These are phyloP conservation scores for Schizonepeta tenuifolia DNA, from an alignment of 257 asterid genomes.

Conservation along the genomic window DNA sequence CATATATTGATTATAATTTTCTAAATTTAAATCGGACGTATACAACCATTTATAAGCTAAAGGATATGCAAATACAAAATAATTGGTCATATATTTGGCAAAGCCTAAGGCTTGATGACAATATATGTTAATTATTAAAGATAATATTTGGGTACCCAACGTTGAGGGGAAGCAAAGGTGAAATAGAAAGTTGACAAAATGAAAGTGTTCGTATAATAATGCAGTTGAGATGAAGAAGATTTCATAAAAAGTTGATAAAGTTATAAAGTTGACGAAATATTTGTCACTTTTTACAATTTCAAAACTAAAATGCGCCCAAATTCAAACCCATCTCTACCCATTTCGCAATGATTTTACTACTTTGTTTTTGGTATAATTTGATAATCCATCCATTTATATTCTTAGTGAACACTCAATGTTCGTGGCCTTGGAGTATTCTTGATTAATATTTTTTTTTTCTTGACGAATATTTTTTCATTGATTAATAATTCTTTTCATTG, in stretches of 20 bases:
- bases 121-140: neutral
- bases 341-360: neutral
- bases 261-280: conserved; percentile 30
- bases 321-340: neutral
- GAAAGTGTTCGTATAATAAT: conserved; percentile 19
- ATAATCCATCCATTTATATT: too few relatives aligned
- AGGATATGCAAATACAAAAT: neutral
- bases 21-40: too few relatives aligned
- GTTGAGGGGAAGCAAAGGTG: conserved; percentile 76
- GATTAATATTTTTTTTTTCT: too few relatives aligned
- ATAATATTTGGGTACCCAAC: conserved; percentile 51
- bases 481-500: too few relatives aligned
- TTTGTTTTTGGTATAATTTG: too few relatives aligned
- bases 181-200: conserved; percentile 39
- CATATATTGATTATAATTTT: too few relatives aligned
- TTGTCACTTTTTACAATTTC: conserved; percentile 32
- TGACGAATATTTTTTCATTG: too few relatives aligned
- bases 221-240: neutral
- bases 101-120: neutral
- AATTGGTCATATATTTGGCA: neutral
- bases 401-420: too few relatives aligned
- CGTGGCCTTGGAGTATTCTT: too few relatives aligned
- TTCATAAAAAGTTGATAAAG: conserved; percentile 9
- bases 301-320: conserved; percentile 30
- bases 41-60: neutral